Percentiles rank a stretch among this genome's conserved stretches.
Conservation (phyloP, 768 basidiomycete genomes). For the Rhizopogon rudus region DNA sequence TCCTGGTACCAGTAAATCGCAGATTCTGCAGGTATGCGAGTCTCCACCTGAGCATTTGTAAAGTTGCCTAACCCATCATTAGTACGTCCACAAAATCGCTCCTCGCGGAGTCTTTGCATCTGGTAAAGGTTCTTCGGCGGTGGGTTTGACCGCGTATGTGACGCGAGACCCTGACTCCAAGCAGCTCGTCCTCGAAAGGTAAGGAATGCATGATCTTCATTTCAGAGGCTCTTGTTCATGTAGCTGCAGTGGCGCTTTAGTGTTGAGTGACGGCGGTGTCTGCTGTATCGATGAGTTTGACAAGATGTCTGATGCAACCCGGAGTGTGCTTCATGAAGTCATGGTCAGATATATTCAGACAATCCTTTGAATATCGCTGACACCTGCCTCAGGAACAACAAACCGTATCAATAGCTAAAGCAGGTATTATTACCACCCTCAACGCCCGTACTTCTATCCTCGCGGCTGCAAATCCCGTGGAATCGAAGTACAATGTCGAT, state of each 20-base stretch:
- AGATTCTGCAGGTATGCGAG: conserved; percentile 76
- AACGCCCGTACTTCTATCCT: conserved; percentile 98
- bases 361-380: background rate
- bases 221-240: background rate
- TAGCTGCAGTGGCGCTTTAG: conserved; percentile 75
- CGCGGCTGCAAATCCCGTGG: conserved; percentile 96
- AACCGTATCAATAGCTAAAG: conserved; percentile 98
- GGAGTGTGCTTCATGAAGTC: conserved; percentile 97
- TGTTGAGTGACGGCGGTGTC: conserved; percentile 92
- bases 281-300: conserved; percentile 99
- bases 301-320: conserved; percentile 97
- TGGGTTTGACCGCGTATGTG: conserved; percentile 97
- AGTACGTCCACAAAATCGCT: conserved; percentile 99
- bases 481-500: conserved; percentile 90
- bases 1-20: conserved; percentile 95
- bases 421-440: conserved; percentile 96
- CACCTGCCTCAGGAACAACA: conserved; percentile 79
- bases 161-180: conserved; percentile 98
- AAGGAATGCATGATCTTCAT: conserved; percentile 10
- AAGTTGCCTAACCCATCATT: background rate
- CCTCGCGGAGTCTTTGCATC: conserved; percentile 97
- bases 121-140: conserved; percentile 97
- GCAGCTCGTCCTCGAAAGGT: conserved; percentile 97
- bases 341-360: conserved; percentile 55
- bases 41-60: background rate